Percentiles rank a stretch among this genome's conserved stretches.
Evolutionary conservation across 176 grass and related monocot genomes (phyloP).

Genomic region (Juncus effusus): DNA sequence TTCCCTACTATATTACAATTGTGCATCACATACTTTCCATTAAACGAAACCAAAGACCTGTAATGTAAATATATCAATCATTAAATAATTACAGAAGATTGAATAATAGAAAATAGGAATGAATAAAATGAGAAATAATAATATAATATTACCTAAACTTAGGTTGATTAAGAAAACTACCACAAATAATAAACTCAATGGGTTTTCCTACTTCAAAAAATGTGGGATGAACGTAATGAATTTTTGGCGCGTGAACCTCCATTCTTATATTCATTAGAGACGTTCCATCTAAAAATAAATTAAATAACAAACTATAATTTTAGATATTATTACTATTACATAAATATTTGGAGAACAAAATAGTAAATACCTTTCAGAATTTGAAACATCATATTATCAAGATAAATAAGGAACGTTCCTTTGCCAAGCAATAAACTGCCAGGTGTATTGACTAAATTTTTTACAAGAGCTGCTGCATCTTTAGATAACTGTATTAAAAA

Average conservation of each 20-base stretch:
- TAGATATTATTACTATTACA: background rate
- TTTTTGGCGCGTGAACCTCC: constrained; percentile 71
- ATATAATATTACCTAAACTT: constrained; percentile 59
- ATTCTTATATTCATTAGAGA: constrained; percentile 77
- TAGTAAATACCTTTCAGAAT: constrained; percentile 65
- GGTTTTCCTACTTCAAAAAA: constrained; percentile 96
- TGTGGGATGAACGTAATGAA: constrained; percentile 81
- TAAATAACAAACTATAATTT: constrained; percentile 20
- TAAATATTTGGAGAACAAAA: background rate
- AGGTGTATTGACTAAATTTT: constrained; percentile 72
- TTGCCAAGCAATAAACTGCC: constrained; percentile 74
- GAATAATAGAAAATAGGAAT: constrained; percentile 23
- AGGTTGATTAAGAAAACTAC: constrained; percentile 81
- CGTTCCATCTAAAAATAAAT: constrained; percentile 53
- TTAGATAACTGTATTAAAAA: constrained; percentile 57
- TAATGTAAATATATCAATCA: constrained; percentile 30
- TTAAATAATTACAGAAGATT: constrained; percentile 11
- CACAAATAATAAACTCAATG: constrained; percentile 66
- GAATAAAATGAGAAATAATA: constrained; percentile 6
- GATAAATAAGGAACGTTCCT: constrained; percentile 80
- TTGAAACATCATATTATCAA: constrained; percentile 73
- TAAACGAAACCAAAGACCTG: constrained; percentile 90
- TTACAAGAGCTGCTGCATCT: constrained; percentile 58
- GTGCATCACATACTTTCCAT: constrained; percentile 79
- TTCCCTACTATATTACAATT: constrained; percentile 39